phyloP scores from a whole-genome alignment of 352 stramenopile species.

The Peronosclerospora sorghi region DNA sequence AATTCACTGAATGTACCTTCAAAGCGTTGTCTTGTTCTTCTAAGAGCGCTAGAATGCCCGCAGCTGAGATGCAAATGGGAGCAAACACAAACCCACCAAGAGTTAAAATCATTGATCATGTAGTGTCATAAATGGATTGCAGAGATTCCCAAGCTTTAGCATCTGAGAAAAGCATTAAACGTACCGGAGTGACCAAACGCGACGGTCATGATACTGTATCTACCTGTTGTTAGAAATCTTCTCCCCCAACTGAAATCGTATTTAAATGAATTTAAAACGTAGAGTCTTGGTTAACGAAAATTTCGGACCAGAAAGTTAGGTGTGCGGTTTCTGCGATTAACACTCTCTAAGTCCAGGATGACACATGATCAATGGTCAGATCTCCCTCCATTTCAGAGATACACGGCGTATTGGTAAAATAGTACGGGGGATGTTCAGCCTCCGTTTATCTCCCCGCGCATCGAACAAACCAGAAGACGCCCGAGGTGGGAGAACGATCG shows the following conservation, averaged over 20 bases:
- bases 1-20: conserved; percentile 32
- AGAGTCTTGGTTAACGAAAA: too few relatives aligned
- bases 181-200: conserved; percentile 49
- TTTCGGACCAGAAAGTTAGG: too few relatives aligned
- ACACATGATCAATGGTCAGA: too few relatives aligned
- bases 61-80: conserved; percentile 30
- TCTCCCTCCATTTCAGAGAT: too few relatives aligned
- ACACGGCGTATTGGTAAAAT: too few relatives aligned
- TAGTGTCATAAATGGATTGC: background rate
- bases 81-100: conserved; percentile 1
- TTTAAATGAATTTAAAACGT: conserved; percentile 2
- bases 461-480: too few relatives aligned
- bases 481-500: too few relatives aligned
- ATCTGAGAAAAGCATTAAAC: conserved; percentile 6
- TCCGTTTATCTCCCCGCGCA: too few relatives aligned
- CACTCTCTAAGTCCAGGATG: too few relatives aligned
- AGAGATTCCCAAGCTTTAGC: background rate
- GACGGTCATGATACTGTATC: conserved; percentile 34
- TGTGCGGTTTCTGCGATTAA: too few relatives aligned
- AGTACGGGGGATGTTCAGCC: too few relatives aligned
- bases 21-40: conserved; percentile 87
- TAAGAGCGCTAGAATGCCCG: conserved; percentile 81
- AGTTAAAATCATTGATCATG: conserved; percentile 16
- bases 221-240: conserved; percentile 33
- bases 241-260: conserved; percentile 13